These are phyloP conservation scores for Phylloporus arenicola DNA, from an alignment of 768 basidiomycete species.

Conservation along the genomic window DNA sequence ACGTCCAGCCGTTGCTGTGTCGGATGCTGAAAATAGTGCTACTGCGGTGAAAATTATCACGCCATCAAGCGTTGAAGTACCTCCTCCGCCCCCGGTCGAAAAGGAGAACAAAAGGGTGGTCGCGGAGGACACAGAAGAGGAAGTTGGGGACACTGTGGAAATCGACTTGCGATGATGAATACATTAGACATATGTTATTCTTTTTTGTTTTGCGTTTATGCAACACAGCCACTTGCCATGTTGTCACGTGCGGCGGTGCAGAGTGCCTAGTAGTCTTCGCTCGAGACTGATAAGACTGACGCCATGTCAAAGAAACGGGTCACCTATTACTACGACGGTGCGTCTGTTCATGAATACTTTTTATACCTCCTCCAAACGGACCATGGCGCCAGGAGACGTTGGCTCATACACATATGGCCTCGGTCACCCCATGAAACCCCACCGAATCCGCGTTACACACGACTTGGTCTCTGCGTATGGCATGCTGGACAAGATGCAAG, in stretches of 20 bases:
- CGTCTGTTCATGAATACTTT: slow-evolving; percentile 14
- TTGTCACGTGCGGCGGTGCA: slow-evolving; percentile 12
- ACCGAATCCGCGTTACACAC: slow-evolving; percentile 90
- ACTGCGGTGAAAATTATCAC: slow-evolving; percentile 37
- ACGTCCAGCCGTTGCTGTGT: neutral
- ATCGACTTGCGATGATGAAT: slow-evolving; percentile 45
- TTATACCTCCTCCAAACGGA: slow-evolving; percentile 1
- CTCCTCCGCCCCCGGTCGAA: slow-evolving; percentile 73
- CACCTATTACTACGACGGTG: slow-evolving; percentile 77
- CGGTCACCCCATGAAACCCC: slow-evolving; percentile 94
- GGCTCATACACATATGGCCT: slow-evolving; percentile 77
- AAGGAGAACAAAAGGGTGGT: slow-evolving; percentile 50
- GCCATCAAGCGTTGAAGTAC: slow-evolving; percentile 67
- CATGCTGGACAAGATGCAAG: slow-evolving; percentile 92
- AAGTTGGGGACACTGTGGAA: slow-evolving; percentile 75
- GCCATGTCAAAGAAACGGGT: slow-evolving; percentile 69
- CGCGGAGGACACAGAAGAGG: slow-evolving; percentile 57
- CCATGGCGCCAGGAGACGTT: slow-evolving; percentile 51
- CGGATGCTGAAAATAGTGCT: slow-evolving; percentile 5
- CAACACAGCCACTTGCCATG: slow-evolving; percentile 3
- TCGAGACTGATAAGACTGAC: neutral
- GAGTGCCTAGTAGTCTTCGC: neutral
- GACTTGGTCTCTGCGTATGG: slow-evolving; percentile 87
- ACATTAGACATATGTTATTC: slow-evolving; percentile 10
- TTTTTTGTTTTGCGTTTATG: neutral